A percentile compares a stretch with the other conserved stretches of the same genome.
Evolutionary conservation across 352 stramenopile genomes (phyloP).

Genomic region (Hyaloperonospora brassicae): DNA sequence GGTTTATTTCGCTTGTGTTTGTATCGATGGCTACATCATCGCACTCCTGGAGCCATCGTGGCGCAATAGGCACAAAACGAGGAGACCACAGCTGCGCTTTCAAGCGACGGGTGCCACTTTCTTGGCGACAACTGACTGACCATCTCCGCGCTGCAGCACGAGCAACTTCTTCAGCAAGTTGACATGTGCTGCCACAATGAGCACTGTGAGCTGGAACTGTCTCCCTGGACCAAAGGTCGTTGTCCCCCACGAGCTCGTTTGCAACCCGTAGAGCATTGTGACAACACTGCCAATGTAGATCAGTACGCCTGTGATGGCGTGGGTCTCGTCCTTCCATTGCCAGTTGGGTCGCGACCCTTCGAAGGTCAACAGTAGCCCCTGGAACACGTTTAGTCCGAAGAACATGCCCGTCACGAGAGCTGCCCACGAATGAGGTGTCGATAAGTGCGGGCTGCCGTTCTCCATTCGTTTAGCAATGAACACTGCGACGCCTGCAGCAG

Average conservation of each 20-base stretch:
- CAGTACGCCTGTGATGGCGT: slow-evolving; percentile 47
- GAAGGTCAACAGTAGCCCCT: slow-evolving; percentile 57
- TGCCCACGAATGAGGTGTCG: slow-evolving; percentile 45
- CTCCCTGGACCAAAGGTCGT: slow-evolving; percentile 23
- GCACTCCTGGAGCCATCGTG: slow-evolving; percentile 5
- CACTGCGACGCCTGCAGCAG: slow-evolving; percentile 24
- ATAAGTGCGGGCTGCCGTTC: slow-evolving; percentile 29
- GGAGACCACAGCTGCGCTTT: neutral
- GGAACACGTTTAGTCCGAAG: slow-evolving; percentile 57
- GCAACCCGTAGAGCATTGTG: slow-evolving; percentile 44
- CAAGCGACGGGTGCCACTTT: neutral
- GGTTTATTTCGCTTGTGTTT: slow-evolving; percentile 3
- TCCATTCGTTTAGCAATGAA: slow-evolving; percentile 33
- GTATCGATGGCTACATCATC: slow-evolving; percentile 5
- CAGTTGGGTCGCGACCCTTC: slow-evolving; percentile 44
- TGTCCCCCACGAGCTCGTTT: slow-evolving; percentile 36
- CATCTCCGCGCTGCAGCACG: slow-evolving; percentile 15
- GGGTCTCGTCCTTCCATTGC: slow-evolving; percentile 71
- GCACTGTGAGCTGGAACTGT: slow-evolving; percentile 43
- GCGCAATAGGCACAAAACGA: too few species aligned
- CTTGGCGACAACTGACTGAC: slow-evolving; percentile 9
- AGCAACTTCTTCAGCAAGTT: slow-evolving; percentile 36
- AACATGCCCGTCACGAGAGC: slow-evolving; percentile 43
- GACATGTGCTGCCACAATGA: slow-evolving; percentile 42
- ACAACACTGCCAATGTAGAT: slow-evolving; percentile 45